Evolutionary conservation across 768 basidiomycete species (phyloP).

Genomic region (Glaciozyma antarctica): DNA sequence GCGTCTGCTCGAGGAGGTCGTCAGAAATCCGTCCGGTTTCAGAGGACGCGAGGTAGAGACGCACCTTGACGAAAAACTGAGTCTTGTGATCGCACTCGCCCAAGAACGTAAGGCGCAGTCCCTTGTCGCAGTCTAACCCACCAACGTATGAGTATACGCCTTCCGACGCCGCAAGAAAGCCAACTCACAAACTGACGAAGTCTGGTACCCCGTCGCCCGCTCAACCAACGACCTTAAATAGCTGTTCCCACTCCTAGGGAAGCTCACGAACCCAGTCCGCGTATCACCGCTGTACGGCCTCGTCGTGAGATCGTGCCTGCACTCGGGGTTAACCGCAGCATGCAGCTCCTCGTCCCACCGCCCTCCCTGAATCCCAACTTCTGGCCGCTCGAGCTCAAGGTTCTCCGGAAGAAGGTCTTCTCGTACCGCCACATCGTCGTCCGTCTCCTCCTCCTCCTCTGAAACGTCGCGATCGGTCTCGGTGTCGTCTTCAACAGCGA

Average conservation of each 20-base stretch:
- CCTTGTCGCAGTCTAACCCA: conserved; percentile 9
- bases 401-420: too few relatives aligned
- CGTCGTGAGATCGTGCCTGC: conserved; percentile 9
- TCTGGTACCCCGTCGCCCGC: conserved; percentile 28
- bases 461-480: too few relatives aligned
- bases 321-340: conserved; percentile 11
- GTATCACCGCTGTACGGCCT: neutral
- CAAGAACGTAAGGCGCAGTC: conserved; percentile 6
- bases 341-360: conserved; percentile 20
- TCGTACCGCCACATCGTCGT: too few relatives aligned
- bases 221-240: conserved; percentile 25
- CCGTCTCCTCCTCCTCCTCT: neutral
- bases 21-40: too few relatives aligned
- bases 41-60: too few relatives aligned
- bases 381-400: too few relatives aligned
- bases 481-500: neutral
- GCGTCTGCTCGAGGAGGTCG: neutral
- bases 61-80: conserved; percentile 18
- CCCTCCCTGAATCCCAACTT: conserved; percentile 11
- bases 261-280: conserved; percentile 19
- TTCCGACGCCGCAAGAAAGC: too few relatives aligned
- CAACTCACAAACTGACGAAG: conserved; percentile 18
- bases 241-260: conserved; percentile 23
- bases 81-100: conserved; percentile 18
- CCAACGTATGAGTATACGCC: too few relatives aligned